These are phyloP conservation scores for Chytriomyces confervae DNA, from an alignment of 192 early-diverging fungal species.

Conservation along the genomic window DNA sequence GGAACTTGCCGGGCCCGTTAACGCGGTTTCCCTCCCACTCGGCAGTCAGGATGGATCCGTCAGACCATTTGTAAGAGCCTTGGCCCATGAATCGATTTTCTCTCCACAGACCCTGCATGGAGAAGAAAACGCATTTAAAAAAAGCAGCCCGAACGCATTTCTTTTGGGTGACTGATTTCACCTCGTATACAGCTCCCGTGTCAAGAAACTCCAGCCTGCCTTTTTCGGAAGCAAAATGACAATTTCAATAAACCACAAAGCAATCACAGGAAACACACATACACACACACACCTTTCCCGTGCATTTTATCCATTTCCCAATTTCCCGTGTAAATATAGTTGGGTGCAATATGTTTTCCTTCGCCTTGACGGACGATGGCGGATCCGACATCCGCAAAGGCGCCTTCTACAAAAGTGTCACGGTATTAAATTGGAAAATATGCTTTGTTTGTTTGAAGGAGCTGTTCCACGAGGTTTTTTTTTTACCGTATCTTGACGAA, in stretches of 20 bases:
- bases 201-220: slow-evolving; percentile 20
- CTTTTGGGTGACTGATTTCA: not conserved
- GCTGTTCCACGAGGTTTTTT: too few relatives aligned
- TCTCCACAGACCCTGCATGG: slow-evolving; percentile 38
- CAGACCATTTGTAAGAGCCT: slow-evolving; percentile 46
- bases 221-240: not conserved
- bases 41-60: slow-evolving; percentile 37
- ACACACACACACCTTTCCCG: slow-evolving; percentile 14
- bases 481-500: slow-evolving; percentile 45
- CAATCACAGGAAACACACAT: not conserved
- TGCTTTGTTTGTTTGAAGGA: not conserved
- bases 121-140: not conserved
- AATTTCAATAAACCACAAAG: not conserved
- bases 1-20: slow-evolving; percentile 42
- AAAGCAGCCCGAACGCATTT: not conserved
- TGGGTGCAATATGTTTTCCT: slow-evolving; percentile 25
- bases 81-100: slow-evolving; percentile 45
- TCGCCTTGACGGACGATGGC: slow-evolving; percentile 32
- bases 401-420: slow-evolving; percentile 14
- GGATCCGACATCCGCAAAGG: not conserved
- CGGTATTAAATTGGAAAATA: not conserved
- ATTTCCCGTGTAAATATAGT: slow-evolving; percentile 11
- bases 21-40: slow-evolving; percentile 44
- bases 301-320: slow-evolving; percentile 38
- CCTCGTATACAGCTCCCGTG: slow-evolving; percentile 44